These are phyloP conservation scores for Penicillium alfredii DNA, from an alignment of 495 filamentous ascomycete species.

Conservation along the genomic window DNA sequence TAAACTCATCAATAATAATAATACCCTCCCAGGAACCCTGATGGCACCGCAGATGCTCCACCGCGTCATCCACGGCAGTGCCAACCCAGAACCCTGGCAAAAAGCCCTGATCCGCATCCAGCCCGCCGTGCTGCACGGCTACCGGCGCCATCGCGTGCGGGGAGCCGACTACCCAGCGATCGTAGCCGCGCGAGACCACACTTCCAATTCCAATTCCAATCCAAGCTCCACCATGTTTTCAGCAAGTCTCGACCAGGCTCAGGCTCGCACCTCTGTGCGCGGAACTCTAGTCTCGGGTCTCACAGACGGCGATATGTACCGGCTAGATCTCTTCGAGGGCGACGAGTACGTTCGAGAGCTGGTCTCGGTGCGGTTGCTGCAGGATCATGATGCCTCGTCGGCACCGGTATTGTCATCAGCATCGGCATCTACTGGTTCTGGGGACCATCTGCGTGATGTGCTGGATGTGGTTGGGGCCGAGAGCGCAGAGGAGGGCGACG, in stretches of 20 bases:
- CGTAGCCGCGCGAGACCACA: slow-evolving; percentile 27
- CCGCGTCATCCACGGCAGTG: slow-evolving; percentile 68
- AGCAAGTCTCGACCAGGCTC: no score
- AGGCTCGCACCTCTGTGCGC: slow-evolving; percentile 50
- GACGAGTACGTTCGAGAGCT: slow-evolving; percentile 56
- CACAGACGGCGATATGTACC: slow-evolving; percentile 65
- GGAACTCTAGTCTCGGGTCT: slow-evolving; percentile 76
- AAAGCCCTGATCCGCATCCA: slow-evolving; percentile 54
- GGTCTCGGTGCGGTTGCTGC: slow-evolving; percentile 56
- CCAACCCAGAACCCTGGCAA: slow-evolving; percentile 43
- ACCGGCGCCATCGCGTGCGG: slow-evolving; percentile 61
- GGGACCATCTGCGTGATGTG: slow-evolving; percentile 23
- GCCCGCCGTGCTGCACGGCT: slow-evolving; percentile 70
- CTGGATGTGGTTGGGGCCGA: slow-evolving; percentile 29
- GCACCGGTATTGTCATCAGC: no score
- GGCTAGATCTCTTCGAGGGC: slow-evolving; percentile 83
- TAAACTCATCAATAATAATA: slow-evolving; percentile 1
- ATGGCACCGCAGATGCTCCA: slow-evolving; percentile 81
- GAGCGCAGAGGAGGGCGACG: slow-evolving; percentile 36
- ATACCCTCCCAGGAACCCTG: slow-evolving; percentile 36
- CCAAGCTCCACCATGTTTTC: slow-evolving; percentile 28
- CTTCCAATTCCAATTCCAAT: background rate
- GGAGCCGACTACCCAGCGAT: slow-evolving; percentile 84
- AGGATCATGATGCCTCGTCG: no score
- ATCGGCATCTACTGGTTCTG: no score